Evolutionary conservation across 805 yeast species (phyloP).

Genomic region (Lipomyces yamanashiensis): DNA sequence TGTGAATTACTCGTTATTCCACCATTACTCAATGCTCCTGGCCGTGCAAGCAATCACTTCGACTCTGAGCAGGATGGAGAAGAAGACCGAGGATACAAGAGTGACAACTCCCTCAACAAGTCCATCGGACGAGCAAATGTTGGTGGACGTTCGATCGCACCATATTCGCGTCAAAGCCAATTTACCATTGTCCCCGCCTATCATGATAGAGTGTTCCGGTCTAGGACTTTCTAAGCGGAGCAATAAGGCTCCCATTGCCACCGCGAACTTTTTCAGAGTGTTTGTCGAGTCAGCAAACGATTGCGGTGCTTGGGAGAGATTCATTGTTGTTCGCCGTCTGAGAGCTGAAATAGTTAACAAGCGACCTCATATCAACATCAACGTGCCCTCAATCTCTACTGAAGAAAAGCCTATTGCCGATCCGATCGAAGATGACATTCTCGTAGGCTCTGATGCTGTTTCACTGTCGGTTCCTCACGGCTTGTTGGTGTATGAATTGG

Average conservation of each 20-base stretch:
- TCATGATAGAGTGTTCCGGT: constrained; percentile 53
- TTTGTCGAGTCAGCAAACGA: constrained; percentile 58
- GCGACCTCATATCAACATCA: not conserved
- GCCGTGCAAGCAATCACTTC: constrained; percentile 26
- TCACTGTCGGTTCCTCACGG: constrained; percentile 64
- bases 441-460: constrained; percentile 44
- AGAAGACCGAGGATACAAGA: too few relatives aligned
- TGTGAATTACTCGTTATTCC: constrained; percentile 38
- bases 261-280: constrained; percentile 50
- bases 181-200: constrained; percentile 54
- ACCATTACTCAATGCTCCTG: constrained; percentile 31
- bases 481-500: constrained; percentile 74
- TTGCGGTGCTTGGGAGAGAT: constrained; percentile 47
- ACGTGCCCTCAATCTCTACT: not conserved
- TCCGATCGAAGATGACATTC: constrained; percentile 34
- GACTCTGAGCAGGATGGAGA: constrained; percentile 6
- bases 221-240: constrained; percentile 43
- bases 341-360: constrained; percentile 35
- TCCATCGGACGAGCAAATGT: constrained; percentile 6
- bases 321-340: constrained; percentile 42
- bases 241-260: constrained; percentile 42
- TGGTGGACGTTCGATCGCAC: constrained; percentile 43
- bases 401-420: not conserved
- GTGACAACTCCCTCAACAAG: not conserved
- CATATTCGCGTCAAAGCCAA: constrained; percentile 46